These are phyloP conservation scores for Sporothrix euskadiensis DNA, from an alignment of 2,329 filamentous ascomycete genomes.

Conservation along the genomic window DNA sequence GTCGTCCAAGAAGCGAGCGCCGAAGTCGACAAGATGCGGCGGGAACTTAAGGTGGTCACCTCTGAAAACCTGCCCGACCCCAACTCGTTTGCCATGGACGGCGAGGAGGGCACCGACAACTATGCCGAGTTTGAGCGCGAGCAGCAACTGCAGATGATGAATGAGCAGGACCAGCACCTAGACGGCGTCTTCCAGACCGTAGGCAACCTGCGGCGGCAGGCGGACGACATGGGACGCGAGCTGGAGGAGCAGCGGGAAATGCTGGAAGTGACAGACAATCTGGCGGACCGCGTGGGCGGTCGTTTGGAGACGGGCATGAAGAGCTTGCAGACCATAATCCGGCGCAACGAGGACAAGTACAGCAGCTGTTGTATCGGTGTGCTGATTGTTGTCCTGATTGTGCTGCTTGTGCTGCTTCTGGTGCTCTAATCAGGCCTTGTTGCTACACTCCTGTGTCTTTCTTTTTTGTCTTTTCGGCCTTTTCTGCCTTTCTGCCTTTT, in stretches of 20 bases:
- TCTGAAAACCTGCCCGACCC: slow-evolving; percentile 49
- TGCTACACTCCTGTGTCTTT: background rate
- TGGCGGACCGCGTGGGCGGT: slow-evolving; percentile 84
- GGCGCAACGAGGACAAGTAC: slow-evolving; percentile 81
- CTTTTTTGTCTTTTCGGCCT: background rate
- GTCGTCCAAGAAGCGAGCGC: slow-evolving; percentile 86
- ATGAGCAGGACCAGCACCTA: slow-evolving; percentile 88
- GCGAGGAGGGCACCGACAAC: slow-evolving; percentile 51
- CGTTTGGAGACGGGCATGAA: slow-evolving; percentile 83
- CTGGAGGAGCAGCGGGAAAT: slow-evolving; percentile 92
- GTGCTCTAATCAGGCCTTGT: slow-evolving; percentile 47
- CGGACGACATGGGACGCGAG: slow-evolving; percentile 93
- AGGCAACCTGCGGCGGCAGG: slow-evolving; percentile 84
- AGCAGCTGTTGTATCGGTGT: slow-evolving; percentile 91
- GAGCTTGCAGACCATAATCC: slow-evolving; percentile 80
- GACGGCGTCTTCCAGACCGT: slow-evolving; percentile 93
- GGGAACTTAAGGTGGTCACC: slow-evolving; percentile 66
- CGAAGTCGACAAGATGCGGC: slow-evolving; percentile 86
- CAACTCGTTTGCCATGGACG: slow-evolving; percentile 58
- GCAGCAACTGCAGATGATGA: slow-evolving; percentile 87
- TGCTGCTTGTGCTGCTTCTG: slow-evolving; percentile 78
- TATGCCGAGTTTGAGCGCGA: slow-evolving; percentile 85
- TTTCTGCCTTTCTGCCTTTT: background rate
- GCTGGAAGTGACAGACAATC: slow-evolving; percentile 78
- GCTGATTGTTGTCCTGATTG: slow-evolving; percentile 82